Evolutionary conservation across 768 basidiomycete species (phyloP), one percentile per base, ranked within the genome.

Genomic region (Pleurotus eryngii): DNA sequence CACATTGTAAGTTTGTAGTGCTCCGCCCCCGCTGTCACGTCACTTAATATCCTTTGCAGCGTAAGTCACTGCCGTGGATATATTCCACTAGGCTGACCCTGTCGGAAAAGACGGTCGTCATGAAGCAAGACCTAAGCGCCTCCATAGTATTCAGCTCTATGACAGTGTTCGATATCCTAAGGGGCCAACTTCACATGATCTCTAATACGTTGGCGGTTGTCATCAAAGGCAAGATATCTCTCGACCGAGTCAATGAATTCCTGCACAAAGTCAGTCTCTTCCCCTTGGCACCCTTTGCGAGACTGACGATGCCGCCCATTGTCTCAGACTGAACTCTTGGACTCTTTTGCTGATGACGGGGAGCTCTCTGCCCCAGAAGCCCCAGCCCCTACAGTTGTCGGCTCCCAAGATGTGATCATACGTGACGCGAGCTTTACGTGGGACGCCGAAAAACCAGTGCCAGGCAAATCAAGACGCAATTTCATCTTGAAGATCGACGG

Each of bases 121-220:
- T 76, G 69, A 74, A 74, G 48, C 59, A 74, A 61, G 64, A 72
- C 0, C 69, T 80, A 35, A 75, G 60, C 55, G 76, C 76, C 3
- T 74, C 78, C 3, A 72, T 65, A n/a, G 79, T 81, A 11, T 81
- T 81, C 64, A 77, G 77, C 9, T 80, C 77, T 56, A 79, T 84
- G 72, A 66, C 78, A 57, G 83, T 89, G 27, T 89, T 90, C 63
- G 80, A 84, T 49, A 74, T 85, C 60, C 68, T 90, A 26, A 77
- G 83, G 27, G 73, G 75, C 2, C 81, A 83, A 57, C 65, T 86
- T 40, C 69, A 71, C 66, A 76, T 69, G 64, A 65, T 69, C 1
- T 67, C 73, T 15, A 69, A 65, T 56, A 61, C 63, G 17, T 57
- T 72, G 18, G 68, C 66, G 2, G 49, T 42, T 12, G 35, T 59